Evolutionary conservation across 1,284 basidiomycete species (phyloP).

Genomic region (Heterobasidion parviporum): DNA sequence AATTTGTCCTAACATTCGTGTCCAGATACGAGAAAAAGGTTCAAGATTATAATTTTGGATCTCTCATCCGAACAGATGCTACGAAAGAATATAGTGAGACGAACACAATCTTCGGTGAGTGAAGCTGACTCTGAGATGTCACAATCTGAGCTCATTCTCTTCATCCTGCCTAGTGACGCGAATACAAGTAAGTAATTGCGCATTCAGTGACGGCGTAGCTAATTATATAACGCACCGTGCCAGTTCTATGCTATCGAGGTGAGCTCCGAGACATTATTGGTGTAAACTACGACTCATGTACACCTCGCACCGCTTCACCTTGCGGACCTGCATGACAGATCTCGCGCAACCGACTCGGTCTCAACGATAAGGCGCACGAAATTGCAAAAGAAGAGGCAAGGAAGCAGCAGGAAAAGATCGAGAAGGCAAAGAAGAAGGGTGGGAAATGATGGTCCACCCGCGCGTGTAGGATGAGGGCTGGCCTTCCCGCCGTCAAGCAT

Average conservation of each 20-base stretch:
- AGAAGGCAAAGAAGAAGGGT: constrained; percentile 32
- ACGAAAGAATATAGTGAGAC: constrained; percentile 82
- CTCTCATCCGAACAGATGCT: constrained; percentile 81
- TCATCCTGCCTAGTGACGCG: constrained; percentile 45
- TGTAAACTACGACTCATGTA: neutral
- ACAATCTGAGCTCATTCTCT: neutral
- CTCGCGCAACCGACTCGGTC: constrained; percentile 82
- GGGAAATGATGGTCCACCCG: constrained; percentile 4
- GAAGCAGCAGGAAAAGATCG: constrained; percentile 49
- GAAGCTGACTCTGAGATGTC: neutral
- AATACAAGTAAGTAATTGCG: constrained; percentile 48
- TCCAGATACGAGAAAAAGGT: constrained; percentile 76
- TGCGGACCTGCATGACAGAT: constrained; percentile 43
- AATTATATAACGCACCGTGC: neutral
- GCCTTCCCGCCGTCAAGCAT: too few species aligned
- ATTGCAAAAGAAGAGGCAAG: constrained; percentile 64
- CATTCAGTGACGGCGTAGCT: neutral
- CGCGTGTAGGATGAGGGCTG: too few species aligned
- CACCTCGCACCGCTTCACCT: too few species aligned
- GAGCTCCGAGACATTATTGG: constrained; percentile 12
- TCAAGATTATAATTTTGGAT: constrained; percentile 97
- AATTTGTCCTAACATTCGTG: neutral
- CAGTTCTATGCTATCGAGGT: constrained; percentile 91
- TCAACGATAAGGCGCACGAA: constrained; percentile 88
- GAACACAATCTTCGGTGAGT: constrained; percentile 90